Evolutionary conservation across 2,329 filamentous ascomycete genomes (phyloP).

Genomic region (Sclerotiophoma versabilis): DNA sequence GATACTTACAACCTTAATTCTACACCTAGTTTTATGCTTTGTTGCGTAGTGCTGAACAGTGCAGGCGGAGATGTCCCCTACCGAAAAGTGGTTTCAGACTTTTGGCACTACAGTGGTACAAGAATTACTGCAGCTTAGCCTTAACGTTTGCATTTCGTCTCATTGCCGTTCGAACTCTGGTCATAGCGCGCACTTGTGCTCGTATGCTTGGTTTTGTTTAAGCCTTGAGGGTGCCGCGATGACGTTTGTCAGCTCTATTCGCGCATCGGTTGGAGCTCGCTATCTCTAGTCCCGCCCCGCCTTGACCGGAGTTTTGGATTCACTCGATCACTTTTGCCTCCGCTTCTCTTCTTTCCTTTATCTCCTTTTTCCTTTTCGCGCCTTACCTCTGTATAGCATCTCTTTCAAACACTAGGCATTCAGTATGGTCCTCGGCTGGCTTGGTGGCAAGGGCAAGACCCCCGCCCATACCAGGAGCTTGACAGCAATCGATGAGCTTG

Average conservation of each 20-base stretch:
- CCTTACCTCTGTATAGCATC: constrained; percentile 5
- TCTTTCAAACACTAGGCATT: background rate
- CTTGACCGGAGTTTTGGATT: constrained; percentile 14
- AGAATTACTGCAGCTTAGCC: constrained; percentile 1
- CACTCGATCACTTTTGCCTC: constrained; percentile 7
- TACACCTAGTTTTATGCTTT: too few relatives aligned
- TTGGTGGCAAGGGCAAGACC: constrained; percentile 44
- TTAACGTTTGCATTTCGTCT: constrained; percentile 1
- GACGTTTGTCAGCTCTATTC: constrained; percentile 3
- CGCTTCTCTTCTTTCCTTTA: constrained; percentile 4
- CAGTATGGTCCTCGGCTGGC: constrained; percentile 49
- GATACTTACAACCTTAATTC: too few relatives aligned
- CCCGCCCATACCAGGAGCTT: constrained; percentile 61
- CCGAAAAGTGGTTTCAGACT: too few relatives aligned
- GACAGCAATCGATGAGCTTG: constrained; percentile 64
- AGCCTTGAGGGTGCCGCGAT: background rate
- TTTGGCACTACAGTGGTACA: too few relatives aligned
- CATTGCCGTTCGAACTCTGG: background rate
- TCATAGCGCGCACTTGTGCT: background rate
- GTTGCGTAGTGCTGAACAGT: too few relatives aligned
- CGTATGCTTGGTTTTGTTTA: background rate
- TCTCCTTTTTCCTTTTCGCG: constrained; percentile 7
- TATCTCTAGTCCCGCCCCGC: constrained; percentile 16
- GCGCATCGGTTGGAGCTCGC: constrained; percentile 11
- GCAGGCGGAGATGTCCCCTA: too few relatives aligned